phyloP scores from a whole-genome alignment of 345 rosid genomes.

The Moricandia moricandioides region DNA sequence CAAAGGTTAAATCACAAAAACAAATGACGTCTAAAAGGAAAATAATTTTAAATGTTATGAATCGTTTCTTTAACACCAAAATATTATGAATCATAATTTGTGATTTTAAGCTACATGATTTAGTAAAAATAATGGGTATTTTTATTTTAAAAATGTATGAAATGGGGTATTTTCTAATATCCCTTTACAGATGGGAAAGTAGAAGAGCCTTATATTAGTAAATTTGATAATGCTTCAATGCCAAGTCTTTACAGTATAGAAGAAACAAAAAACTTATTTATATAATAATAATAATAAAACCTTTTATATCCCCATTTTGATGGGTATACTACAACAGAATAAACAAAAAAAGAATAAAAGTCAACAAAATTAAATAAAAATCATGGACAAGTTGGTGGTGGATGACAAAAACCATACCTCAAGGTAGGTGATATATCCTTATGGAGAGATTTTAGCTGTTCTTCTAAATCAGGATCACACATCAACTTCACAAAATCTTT shows the following conservation, averaged over 20 bases:
- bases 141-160: neutral
- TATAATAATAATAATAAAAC: slow-evolving; percentile 6
- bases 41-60: neutral
- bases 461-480: slow-evolving; percentile 34
- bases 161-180: slow-evolving; percentile 27
- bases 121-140: neutral
- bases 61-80: too few species aligned
- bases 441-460: slow-evolving; percentile 35
- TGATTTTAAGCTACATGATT: neutral
- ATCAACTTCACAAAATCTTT: slow-evolving; percentile 29
- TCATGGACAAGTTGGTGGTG: slow-evolving; percentile 34
- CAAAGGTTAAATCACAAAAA: neutral
- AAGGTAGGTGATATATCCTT: slow-evolving; percentile 39
- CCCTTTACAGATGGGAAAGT: slow-evolving; percentile 23
- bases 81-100: too few species aligned
- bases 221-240: slow-evolving; percentile 29
- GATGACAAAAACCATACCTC: slow-evolving; percentile 42
- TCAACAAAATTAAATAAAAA: neutral
- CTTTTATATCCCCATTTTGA: slow-evolving; percentile 13
- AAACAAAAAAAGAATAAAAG: neutral
- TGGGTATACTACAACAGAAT: slow-evolving; percentile 6
- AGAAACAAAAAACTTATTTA: slow-evolving; percentile 12
- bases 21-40: neutral
- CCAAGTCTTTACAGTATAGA: slow-evolving; percentile 31
- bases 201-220: slow-evolving; percentile 17